phyloP scores from a whole-genome alignment of 148 eudicot genomes.

The Cornus florida region DNA sequence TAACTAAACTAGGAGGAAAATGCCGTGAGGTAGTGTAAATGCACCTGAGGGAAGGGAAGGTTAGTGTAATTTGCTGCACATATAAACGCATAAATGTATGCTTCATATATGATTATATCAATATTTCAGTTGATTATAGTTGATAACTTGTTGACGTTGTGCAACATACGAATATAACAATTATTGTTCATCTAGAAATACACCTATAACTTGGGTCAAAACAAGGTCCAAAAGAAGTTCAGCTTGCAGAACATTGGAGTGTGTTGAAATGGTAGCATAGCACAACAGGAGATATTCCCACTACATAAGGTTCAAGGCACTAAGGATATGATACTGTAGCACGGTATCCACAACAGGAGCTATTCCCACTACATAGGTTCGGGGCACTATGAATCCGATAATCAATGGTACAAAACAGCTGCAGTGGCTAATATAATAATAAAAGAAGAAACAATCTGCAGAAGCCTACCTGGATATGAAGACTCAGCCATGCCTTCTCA shows the following conservation, averaged over 20 bases:
- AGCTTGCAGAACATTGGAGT: neutral
- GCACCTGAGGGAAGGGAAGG: neutral
- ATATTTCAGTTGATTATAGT: neutral
- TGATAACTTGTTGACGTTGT: neutral
- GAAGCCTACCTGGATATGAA: slow-evolving; percentile 55
- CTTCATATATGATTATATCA: neutral
- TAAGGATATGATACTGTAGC: neutral
- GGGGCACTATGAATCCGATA: neutral
- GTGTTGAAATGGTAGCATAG: neutral
- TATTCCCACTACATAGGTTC: neutral
- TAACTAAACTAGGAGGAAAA: neutral
- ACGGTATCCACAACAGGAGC: neutral
- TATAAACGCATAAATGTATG: neutral
- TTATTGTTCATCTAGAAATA: neutral
- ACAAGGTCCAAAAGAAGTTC: neutral
- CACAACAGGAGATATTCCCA: neutral
- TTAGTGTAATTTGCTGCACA: neutral
- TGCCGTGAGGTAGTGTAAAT: neutral
- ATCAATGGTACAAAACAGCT: too few relatives aligned
- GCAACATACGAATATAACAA: too few relatives aligned
- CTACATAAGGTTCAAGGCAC: neutral
- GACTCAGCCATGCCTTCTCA: slow-evolving; percentile 65
- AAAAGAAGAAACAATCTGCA: neutral
- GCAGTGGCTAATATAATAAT: neutral
- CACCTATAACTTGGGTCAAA: neutral